Evolutionary conservation across 805 yeast genomes (phyloP).

Genomic region (Candida manassasensis): DNA sequence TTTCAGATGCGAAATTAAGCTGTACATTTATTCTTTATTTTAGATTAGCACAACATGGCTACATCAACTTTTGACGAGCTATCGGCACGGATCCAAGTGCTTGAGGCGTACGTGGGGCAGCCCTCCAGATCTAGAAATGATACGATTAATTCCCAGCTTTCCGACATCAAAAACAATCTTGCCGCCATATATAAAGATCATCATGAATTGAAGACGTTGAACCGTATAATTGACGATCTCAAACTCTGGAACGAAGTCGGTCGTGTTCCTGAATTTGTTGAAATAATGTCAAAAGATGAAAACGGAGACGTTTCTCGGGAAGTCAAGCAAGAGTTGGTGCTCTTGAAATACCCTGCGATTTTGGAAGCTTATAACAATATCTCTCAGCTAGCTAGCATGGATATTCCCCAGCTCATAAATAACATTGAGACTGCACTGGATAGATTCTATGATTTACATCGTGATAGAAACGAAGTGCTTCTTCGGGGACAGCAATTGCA

Average conservation of each 20-base stretch:
- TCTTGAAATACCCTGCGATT: constrained; percentile 18
- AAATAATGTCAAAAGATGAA: not conserved
- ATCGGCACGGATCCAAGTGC: not conserved
- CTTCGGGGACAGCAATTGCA: constrained; percentile 10
- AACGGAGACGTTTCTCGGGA: constrained; percentile 5
- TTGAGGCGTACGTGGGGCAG: not conserved
- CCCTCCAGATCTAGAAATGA: not conserved
- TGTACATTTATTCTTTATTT: no score
- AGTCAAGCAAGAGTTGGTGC: constrained; percentile 16
- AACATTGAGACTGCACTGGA: constrained; percentile 14
- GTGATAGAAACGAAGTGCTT: not conserved
- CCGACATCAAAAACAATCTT: constrained; percentile 11
- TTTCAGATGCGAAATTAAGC: constrained; percentile 2
- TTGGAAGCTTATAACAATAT: constrained; percentile 18
- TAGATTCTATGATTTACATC: constrained; percentile 12
- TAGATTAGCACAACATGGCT: no score
- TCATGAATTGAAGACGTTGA: constrained; percentile 16
- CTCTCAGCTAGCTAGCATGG: constrained; percentile 19
- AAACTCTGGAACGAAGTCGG: constrained; percentile 14
- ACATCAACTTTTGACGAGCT: not conserved
- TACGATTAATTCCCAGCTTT: constrained; percentile 9
- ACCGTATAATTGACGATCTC: constrained; percentile 15
- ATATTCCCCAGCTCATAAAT: constrained; percentile 17
- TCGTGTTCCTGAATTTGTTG: not conserved
- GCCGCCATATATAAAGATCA: constrained; percentile 12